Percentiles rank a stretch among this genome's conserved stretches.
phyloP scores from a whole-genome alignment of 208 protist species.

The Trypanosoma theileri region DNA sequence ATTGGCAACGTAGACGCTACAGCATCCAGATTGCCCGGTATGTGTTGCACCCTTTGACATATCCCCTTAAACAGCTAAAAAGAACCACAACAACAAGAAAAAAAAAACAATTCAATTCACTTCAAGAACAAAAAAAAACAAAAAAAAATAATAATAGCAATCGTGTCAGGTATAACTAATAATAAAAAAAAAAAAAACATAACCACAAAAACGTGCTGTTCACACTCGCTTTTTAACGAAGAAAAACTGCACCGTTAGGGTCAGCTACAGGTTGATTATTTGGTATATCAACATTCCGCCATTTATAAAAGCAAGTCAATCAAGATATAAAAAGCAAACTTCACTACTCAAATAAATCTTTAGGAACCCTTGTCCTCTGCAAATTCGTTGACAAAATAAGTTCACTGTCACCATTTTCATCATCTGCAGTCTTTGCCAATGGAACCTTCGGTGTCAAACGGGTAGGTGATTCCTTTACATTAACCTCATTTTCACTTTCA shows the following conservation, averaged over 20 bases:
- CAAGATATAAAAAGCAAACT: neutral
- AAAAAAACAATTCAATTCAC: neutral
- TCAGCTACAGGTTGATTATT: too few relatives aligned
- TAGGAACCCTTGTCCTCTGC: neutral
- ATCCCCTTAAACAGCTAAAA: neutral
- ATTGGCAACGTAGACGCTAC: constrained; percentile 26
- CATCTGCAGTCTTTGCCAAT: neutral
- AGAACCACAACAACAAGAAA: neutral
- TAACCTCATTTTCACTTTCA: constrained; percentile 1
- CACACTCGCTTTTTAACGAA: too few relatives aligned
- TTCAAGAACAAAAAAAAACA: neutral
- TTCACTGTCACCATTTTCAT: neutral
- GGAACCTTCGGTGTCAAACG: neutral
- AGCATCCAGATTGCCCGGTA: neutral
- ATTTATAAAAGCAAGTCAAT: too few relatives aligned
- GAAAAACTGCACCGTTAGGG: too few relatives aligned
- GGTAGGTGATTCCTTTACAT: neutral
- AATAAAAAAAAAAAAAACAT: too few relatives aligned
- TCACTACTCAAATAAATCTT: neutral
- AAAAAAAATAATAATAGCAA: neutral
- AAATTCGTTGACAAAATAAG: neutral
- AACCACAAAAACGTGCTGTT: neutral
- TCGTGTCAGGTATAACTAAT: too few relatives aligned
- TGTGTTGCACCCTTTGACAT: neutral
- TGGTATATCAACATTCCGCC: too few relatives aligned